phyloP scores from a whole-genome alignment of 2,329 filamentous ascomycete genomes.

The Monilinia fructicola region DNA sequence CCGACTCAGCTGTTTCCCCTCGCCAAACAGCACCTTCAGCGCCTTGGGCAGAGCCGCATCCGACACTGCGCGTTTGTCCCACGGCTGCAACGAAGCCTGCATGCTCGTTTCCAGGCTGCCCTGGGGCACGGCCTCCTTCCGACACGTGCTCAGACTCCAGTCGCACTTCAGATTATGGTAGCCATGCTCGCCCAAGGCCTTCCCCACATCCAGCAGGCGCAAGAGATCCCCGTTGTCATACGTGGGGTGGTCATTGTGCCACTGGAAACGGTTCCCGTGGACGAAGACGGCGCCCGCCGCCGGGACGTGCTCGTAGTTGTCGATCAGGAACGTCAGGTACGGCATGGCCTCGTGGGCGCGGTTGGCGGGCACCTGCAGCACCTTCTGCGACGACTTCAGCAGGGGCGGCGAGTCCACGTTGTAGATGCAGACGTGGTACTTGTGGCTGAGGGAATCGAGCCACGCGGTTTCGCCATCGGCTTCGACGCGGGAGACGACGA shows the following conservation, averaged over 20 bases:
- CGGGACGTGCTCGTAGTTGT: conserved; percentile 47
- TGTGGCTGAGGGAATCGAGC: conserved; percentile 43
- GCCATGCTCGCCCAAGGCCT: conserved; percentile 43
- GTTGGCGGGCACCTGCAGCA: conserved; percentile 48
- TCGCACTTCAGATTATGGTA: conserved; percentile 53
- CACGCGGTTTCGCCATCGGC: conserved; percentile 46
- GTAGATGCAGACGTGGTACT: conserved; percentile 50
- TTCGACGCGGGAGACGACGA: conserved; percentile 47
- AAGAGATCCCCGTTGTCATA: conserved; percentile 49
- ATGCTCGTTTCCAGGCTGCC: conserved; percentile 45
- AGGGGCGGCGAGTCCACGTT: conserved; percentile 42
- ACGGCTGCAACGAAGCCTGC: conserved; percentile 44
- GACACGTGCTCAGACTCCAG: conserved; percentile 48
- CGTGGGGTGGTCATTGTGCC: conserved; percentile 47
- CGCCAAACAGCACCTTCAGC: conserved; percentile 42
- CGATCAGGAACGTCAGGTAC: conserved; percentile 49
- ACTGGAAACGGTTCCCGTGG: conserved; percentile 46
- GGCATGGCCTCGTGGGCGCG: conserved; percentile 49
- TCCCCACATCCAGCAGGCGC: conserved; percentile 42
- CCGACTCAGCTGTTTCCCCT: conserved; percentile 44
- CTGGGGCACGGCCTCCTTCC: conserved; percentile 41
- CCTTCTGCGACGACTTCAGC: conserved; percentile 30
- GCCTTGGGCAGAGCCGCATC: conserved; percentile 43
- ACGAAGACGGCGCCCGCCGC: conserved; percentile 45
- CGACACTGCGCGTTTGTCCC: conserved; percentile 45